Conservation (phyloP, 257 asterid species). For the Lavandula angustifolia region DNA sequence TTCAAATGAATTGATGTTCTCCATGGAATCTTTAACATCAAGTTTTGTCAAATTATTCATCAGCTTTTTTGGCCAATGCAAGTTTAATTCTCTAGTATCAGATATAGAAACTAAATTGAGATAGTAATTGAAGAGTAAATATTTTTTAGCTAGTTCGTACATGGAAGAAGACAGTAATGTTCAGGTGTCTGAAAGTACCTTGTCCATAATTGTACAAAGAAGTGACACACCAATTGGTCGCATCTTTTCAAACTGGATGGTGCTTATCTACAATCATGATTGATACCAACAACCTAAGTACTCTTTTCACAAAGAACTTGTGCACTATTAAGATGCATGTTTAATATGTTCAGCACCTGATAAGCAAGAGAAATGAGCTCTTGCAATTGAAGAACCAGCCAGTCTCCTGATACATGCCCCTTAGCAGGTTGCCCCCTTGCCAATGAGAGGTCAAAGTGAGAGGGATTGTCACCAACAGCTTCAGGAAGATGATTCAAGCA, state of each 20-base stretch:
- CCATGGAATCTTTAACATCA: slow-evolving; percentile 5
- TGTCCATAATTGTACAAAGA: slow-evolving; percentile 84
- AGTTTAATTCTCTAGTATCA: neutral
- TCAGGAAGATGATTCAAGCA: slow-evolving; percentile 91
- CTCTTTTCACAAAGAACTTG: slow-evolving; percentile 23
- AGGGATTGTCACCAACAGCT: slow-evolving; percentile 88
- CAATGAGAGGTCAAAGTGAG: slow-evolving; percentile 83
- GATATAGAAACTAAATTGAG: neutral
- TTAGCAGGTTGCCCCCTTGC: slow-evolving; percentile 60
- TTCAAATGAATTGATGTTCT: slow-evolving; percentile 1
- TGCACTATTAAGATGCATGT: slow-evolving; percentile 19
- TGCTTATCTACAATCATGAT: slow-evolving; percentile 74
- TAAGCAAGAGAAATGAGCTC: slow-evolving; percentile 96
- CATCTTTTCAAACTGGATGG: slow-evolving; percentile 96
- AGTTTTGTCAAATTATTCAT: neutral
- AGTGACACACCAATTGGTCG: slow-evolving; percentile 85
- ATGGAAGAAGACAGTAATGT: slow-evolving; percentile 19
- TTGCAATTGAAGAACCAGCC: slow-evolving; percentile 93
- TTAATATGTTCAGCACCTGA: slow-evolving; percentile 65
- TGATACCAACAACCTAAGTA: slow-evolving; percentile 20
- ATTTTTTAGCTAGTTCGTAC: slow-evolving; percentile 16
- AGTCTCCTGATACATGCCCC: slow-evolving; percentile 59
- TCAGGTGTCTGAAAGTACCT: slow-evolving; percentile 53
- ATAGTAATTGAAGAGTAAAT: neutral
- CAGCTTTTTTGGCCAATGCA: slow-evolving; percentile 10